Percentiles rank a stretch among this genome's conserved stretches.
phyloP scores from a whole-genome alignment of 2,329 filamentous ascomycete species.

The Colletotrichum spinosum region DNA sequence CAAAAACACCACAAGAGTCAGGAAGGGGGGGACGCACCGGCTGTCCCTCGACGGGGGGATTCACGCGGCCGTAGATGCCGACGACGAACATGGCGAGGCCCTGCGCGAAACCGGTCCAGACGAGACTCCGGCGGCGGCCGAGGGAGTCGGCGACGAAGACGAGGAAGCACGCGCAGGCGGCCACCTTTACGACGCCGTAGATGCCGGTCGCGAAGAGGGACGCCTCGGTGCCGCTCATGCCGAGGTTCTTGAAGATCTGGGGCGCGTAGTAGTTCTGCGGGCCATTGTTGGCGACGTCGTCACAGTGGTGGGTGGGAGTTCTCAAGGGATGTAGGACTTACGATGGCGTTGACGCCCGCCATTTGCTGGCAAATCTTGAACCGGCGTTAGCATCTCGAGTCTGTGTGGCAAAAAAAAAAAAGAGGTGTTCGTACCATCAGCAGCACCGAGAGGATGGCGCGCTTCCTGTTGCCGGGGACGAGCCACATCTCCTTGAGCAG shows the following conservation, averaged over 20 bases:
- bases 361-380: slow-evolving; percentile 73
- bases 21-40: slow-evolving; percentile 47
- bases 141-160: slow-evolving; percentile 77
- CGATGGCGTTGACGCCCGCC: slow-evolving; percentile 69
- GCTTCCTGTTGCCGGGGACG: slow-evolving; percentile 71
- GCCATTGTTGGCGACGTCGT: not conserved
- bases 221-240: slow-evolving; percentile 65
- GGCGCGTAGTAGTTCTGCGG: slow-evolving; percentile 73
- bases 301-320: too few species aligned
- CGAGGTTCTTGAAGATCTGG: slow-evolving; percentile 75
- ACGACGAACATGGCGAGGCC: slow-evolving; percentile 75
- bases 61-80: slow-evolving; percentile 75
- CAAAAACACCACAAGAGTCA: not conserved
- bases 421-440: slow-evolving; percentile 53
- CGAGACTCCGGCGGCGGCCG: slow-evolving; percentile 69
- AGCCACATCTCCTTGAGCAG: slow-evolving; percentile 74
- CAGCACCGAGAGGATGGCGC: slow-evolving; percentile 70
- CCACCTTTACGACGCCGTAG: slow-evolving; percentile 79
- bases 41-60: slow-evolving; percentile 64
- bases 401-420: not conserved
- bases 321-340: slow-evolving; percentile 45
- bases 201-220: slow-evolving; percentile 79
- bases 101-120: slow-evolving; percentile 74
- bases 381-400: not conserved
- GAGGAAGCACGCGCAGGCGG: slow-evolving; percentile 72